Percentiles rank a stretch among this genome's conserved stretches.
Conservation (phyloP, 306 rosid genomes). For the Trifolium subterraneum region DNA sequence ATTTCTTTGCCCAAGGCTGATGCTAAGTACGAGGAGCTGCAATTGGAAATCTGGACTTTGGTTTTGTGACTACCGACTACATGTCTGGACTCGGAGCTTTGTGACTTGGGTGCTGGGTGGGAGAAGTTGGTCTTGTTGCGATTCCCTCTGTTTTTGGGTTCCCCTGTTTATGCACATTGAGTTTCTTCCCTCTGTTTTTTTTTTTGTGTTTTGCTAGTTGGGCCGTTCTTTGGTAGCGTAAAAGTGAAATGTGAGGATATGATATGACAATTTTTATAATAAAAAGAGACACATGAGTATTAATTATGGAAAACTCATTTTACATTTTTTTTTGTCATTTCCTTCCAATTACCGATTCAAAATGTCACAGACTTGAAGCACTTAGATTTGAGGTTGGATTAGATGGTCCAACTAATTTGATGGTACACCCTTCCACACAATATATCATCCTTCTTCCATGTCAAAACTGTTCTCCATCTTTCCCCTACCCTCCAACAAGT, state of each 20-base stretch:
- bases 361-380: background rate
- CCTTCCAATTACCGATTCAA: background rate
- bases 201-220: background rate
- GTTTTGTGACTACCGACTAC: background rate
- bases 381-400: background rate
- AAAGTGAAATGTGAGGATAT: slow-evolving; percentile 14
- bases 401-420: background rate
- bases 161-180: slow-evolving; percentile 2
- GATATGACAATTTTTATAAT: background rate
- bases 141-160: slow-evolving; percentile 10
- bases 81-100: background rate
- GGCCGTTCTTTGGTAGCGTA: slow-evolving; percentile 9
- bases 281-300: background rate
- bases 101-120: background rate
- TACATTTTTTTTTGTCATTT: background rate
- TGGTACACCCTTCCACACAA: background rate
- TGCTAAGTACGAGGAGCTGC: background rate
- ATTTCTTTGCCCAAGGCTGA: background rate
- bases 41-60: background rate
- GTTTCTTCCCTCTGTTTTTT: background rate
- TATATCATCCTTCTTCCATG: background rate
- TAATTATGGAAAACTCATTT: background rate
- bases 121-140: background rate
- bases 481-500: background rate
- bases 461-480: background rate